Percentiles rank a stretch among this genome's conserved stretches.
These are phyloP conservation scores for Prunus davidiana DNA, from an alignment of 306 rosid genomes.

Conservation along the genomic window DNA sequence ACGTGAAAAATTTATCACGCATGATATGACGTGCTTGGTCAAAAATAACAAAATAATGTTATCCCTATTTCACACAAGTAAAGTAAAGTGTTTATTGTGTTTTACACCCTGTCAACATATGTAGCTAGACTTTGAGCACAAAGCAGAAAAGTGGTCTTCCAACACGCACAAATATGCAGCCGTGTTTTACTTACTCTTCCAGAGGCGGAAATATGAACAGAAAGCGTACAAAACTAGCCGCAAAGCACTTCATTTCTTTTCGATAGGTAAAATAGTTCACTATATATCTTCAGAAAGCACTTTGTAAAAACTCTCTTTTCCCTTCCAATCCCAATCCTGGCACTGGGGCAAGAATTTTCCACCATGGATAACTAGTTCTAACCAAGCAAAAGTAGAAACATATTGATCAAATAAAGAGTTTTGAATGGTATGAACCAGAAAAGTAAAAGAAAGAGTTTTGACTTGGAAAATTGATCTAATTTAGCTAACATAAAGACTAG, in stretches of 20 bases:
- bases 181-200: not conserved
- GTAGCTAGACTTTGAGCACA: not conserved
- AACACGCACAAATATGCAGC: not conserved
- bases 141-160: not conserved
- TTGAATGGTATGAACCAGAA: not conserved
- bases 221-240: not conserved
- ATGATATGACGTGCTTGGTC: too few species aligned
- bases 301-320: not conserved
- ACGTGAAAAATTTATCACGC: too few species aligned
- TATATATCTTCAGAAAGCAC: not conserved
- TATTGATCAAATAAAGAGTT: not conserved
- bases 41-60: too few species aligned
- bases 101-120: not conserved
- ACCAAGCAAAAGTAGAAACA: not conserved
- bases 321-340: not conserved
- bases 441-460: not conserved
- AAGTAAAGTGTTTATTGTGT: too few species aligned
- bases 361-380: not conserved
- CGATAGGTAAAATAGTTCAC: too few species aligned
- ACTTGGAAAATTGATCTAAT: too few species aligned
- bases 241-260: not conserved
- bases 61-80: accelerated
- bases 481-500: too few species aligned
- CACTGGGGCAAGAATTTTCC: too few species aligned
- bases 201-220: not conserved